These are phyloP conservation scores for Osmanthus fragrans DNA, from an alignment of 257 asterid genomes.

Conservation along the genomic window DNA sequence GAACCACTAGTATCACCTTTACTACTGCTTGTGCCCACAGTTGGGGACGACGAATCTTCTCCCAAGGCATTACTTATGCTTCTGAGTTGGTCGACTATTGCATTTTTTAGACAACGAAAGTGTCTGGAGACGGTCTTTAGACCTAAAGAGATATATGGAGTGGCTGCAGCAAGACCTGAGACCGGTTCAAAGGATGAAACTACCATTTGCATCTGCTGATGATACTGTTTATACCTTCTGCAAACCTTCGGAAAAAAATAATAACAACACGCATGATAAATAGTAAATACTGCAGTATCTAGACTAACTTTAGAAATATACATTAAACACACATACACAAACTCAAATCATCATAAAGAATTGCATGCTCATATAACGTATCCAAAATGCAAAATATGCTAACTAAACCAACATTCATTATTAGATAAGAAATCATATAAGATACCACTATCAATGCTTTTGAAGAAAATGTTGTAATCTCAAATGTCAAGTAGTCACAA, in stretches of 20 bases:
- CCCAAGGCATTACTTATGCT: slow-evolving; percentile 47
- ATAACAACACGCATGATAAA: not conserved
- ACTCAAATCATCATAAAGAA: not conserved
- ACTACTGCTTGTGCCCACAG: slow-evolving; percentile 33
- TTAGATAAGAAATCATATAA: not conserved
- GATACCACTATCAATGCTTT: not conserved
- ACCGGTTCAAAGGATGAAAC: slow-evolving; percentile 76
- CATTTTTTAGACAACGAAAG: slow-evolving; percentile 51
- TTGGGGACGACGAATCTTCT: slow-evolving; percentile 49
- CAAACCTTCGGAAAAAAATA: slow-evolving; percentile 42
- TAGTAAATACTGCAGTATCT: not conserved
- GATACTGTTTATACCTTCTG: slow-evolving; percentile 67
- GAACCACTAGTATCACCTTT: slow-evolving; percentile 41
- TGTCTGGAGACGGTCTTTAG: slow-evolving; percentile 54
- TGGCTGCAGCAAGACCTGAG: slow-evolving; percentile 69
- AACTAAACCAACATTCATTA: not conserved
- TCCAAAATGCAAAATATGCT: not conserved
- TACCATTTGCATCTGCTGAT: slow-evolving; percentile 82
- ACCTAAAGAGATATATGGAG: slow-evolving; percentile 67
- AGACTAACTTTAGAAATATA: not conserved
- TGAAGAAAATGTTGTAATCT: not conserved
- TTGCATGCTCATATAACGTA: not conserved
- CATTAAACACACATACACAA: not conserved
- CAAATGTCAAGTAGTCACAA: not conserved
- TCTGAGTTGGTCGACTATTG: slow-evolving; percentile 55